Evolutionary conservation across 257 asterid genomes (phyloP).

Genomic region (Nicotiana benthamiana): DNA sequence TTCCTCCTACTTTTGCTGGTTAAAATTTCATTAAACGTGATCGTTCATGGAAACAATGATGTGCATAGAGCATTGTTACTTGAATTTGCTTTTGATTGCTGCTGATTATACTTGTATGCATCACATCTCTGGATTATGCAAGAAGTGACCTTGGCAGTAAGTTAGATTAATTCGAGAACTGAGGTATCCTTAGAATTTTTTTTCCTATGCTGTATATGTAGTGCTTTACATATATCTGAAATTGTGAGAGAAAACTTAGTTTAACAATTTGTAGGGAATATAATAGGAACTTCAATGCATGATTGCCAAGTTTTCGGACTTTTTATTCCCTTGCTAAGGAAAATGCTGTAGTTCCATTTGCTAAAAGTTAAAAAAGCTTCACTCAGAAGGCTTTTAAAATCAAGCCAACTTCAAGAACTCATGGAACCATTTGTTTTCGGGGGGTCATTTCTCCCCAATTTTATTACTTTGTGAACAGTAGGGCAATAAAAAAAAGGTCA

Average conservation of each 20-base stretch:
- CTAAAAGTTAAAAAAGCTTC: neutral
- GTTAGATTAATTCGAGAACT: neutral
- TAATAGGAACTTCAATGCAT: neutral
- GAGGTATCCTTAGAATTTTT: neutral
- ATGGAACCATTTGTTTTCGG: neutral
- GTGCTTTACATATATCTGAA: neutral
- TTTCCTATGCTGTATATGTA: neutral
- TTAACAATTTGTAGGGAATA: neutral
- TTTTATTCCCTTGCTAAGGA: neutral
- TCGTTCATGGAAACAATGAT: neutral
- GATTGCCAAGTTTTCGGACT: neutral
- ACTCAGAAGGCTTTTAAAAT: neutral
- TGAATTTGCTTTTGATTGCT: slow-evolving; percentile 1
- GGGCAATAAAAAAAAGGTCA: neutral
- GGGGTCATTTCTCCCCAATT: neutral
- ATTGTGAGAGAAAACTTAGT: neutral
- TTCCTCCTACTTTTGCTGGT: neutral
- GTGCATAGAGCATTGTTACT: neutral
- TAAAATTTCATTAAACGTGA: neutral
- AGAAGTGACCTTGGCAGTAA: neutral
- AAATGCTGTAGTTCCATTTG: neutral
- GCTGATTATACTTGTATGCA: neutral
- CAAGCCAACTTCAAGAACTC: neutral
- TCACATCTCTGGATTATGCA: neutral
- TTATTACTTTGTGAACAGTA: neutral